Evolutionary conservation across 1,284 basidiomycete species (phyloP).

Genomic region (Tilletia walkeri): DNA sequence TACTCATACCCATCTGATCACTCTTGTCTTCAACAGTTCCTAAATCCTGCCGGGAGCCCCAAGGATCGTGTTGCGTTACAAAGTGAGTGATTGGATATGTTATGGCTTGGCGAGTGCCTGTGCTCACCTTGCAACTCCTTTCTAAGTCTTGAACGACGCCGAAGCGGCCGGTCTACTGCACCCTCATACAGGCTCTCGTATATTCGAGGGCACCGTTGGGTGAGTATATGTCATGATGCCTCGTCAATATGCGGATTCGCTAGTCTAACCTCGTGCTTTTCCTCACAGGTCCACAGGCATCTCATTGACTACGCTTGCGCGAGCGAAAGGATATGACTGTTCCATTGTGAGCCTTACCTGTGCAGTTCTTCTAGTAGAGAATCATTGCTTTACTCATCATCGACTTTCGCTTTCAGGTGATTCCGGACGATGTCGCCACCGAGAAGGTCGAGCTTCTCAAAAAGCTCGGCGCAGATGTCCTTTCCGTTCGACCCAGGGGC

Average conservation of each 20-base stretch:
- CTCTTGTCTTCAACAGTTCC: slow-evolving; percentile 60
- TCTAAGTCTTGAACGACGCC: slow-evolving; percentile 67
- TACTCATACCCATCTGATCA: slow-evolving; percentile 49
- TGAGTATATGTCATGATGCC: background rate
- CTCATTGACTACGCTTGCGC: slow-evolving; percentile 77
- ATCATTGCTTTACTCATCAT: background rate
- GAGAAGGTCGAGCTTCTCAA: slow-evolving; percentile 84
- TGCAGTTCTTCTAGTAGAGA: slow-evolving; percentile 33
- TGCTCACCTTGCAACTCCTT: background rate
- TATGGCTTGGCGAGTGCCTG: background rate
- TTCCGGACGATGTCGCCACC: slow-evolving; percentile 65
- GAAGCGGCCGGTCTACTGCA: slow-evolving; percentile 77
- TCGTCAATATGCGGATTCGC: too few species aligned
- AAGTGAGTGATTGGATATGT: slow-evolving; percentile 61
- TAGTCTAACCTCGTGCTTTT: background rate
- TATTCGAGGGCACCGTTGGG: slow-evolving; percentile 97
- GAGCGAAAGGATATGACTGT: slow-evolving; percentile 65
- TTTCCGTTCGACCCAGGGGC: slow-evolving; percentile 60
- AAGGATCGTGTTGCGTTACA: slow-evolving; percentile 93
- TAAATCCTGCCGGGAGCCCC: slow-evolving; percentile 95
- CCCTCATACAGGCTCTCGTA: slow-evolving; percentile 84
- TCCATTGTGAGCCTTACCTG: slow-evolving; percentile 59
- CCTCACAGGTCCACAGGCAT: slow-evolving; percentile 77
- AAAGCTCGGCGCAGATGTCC: slow-evolving; percentile 81
- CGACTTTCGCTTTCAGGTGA: slow-evolving; percentile 58